Evolutionary conservation across 257 asterid species (phyloP), one percentile per base, ranked within the genome.

Genomic region (Knoxia roxburghii): DNA sequence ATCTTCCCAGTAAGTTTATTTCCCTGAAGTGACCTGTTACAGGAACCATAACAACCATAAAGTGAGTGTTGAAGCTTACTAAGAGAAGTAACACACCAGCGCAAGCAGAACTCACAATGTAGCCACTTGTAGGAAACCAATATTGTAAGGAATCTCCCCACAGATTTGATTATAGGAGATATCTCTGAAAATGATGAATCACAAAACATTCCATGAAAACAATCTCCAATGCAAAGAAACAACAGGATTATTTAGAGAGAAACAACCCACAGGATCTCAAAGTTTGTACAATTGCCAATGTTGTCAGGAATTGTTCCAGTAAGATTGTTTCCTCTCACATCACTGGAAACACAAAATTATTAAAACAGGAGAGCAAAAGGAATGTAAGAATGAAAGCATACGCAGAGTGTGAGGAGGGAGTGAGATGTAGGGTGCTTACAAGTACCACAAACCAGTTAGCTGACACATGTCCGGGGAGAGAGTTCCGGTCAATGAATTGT

Each of bases 71-170:
- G 68, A 62, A 61, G 68, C 53, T 2, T 40, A 62, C 21, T 9
- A 37, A 9, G 41, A 37, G 41, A 37, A 37, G 6, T 37, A 37
- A 37, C 41, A 37, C 4, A 37, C 41, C 41, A 37, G 41, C 4
- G n/a, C n/a, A n/a, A n/a, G n/a, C n/a, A 30, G 27, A 54, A 71
- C 99, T 80, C 80, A 94, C 99, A 94, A 74, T 29, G 99, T 94
- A 12, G 99, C 99, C 35, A 94, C 99, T 84, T 94, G 99, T n/a
- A 94, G 63, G 74, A 94, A 94, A 1, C 99, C 99, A 13, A 94
- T 84, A 68, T 94, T 94, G 85, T 84, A 94, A 21, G 99, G 99
- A 62, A 94, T 94, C 84, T 87, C 96, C 35, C 99, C 99, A 11
- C 87, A 83, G 43, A 94, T 85, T 78, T 85, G 95, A 76, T 94